Conservation (phyloP, 2,329 filamentous ascomycete genomes). For the Colletotrichum cuscutae region DNA sequence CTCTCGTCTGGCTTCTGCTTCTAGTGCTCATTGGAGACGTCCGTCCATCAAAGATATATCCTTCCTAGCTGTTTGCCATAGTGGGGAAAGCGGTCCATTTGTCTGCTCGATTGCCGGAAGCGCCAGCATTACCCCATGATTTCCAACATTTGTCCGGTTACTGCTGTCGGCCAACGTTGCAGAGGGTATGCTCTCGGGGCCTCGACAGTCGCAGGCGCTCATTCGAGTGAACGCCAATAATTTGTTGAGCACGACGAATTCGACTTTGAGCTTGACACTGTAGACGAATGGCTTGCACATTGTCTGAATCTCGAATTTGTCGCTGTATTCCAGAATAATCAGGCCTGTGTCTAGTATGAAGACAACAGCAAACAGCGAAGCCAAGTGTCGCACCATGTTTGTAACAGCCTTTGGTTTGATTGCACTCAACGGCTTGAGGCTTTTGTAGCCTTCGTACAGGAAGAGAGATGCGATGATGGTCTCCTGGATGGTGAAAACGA, state of each 20-base stretch:
- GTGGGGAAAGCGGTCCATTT: constrained; percentile 3
- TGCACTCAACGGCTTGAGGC: constrained; percentile 39
- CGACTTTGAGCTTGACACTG: constrained; percentile 50
- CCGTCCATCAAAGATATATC: constrained; percentile 12
- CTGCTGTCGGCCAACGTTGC: constrained; percentile 2
- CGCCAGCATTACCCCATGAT: neutral
- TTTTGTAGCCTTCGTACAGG: constrained; percentile 61
- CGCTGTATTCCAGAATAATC: constrained; percentile 36
- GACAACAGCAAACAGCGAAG: constrained; percentile 49
- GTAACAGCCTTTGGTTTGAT: constrained; percentile 17
- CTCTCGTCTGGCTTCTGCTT: neutral
- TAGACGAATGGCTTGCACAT: constrained; percentile 41
- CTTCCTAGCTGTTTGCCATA: neutral
- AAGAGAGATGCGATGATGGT: constrained; percentile 63
- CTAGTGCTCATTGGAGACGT: neutral
- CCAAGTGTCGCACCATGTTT: constrained; percentile 47
- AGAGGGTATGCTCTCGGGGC: constrained; percentile 14
- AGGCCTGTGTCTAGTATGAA: constrained; percentile 47
- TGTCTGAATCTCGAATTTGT: constrained; percentile 37
- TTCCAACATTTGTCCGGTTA: neutral
- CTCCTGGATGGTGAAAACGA: constrained; percentile 66
- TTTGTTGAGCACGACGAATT: constrained; percentile 48
- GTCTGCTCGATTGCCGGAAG: constrained; percentile 26
- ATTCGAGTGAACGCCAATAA: constrained; percentile 36
- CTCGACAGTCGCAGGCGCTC: constrained; percentile 29